phyloP scores from a whole-genome alignment of 768 basidiomycete genomes.

The Mrakia gelida region DNA sequence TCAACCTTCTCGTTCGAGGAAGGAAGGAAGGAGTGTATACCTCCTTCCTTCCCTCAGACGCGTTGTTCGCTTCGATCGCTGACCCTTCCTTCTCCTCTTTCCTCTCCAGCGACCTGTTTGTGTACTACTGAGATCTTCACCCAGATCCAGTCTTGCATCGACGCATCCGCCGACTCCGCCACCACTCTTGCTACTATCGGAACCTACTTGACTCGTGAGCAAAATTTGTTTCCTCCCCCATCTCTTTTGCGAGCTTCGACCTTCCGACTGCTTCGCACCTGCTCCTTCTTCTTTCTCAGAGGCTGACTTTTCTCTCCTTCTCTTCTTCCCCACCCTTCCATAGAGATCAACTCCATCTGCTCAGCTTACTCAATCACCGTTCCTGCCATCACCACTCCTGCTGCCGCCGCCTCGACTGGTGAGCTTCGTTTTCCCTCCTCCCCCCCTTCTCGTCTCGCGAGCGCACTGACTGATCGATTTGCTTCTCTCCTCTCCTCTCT shows the following conservation, averaged over 20 bases:
- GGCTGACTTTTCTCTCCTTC: background rate
- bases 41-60: background rate
- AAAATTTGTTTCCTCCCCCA: background rate
- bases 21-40: background rate
- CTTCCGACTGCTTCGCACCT: background rate
- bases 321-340: background rate
- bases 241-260: background rate
- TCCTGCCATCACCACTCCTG: background rate
- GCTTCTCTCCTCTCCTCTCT: too few species aligned
- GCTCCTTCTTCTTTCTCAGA: background rate
- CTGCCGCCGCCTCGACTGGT: background rate
- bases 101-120: background rate
- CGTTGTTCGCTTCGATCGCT: background rate
- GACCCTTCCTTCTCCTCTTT: background rate
- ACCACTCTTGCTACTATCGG: background rate
- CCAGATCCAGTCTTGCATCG: background rate
- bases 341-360: background rate
- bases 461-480: too few species aligned
- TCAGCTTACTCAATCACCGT: background rate
- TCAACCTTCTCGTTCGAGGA: background rate
- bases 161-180: background rate
- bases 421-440: too few species aligned
- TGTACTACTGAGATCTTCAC: background rate
- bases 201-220: background rate
- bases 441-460: too few species aligned